These are phyloP conservation scores for Oldenlandia corymbosa DNA, from an alignment of 257 asterid species.

Conservation along the genomic window DNA sequence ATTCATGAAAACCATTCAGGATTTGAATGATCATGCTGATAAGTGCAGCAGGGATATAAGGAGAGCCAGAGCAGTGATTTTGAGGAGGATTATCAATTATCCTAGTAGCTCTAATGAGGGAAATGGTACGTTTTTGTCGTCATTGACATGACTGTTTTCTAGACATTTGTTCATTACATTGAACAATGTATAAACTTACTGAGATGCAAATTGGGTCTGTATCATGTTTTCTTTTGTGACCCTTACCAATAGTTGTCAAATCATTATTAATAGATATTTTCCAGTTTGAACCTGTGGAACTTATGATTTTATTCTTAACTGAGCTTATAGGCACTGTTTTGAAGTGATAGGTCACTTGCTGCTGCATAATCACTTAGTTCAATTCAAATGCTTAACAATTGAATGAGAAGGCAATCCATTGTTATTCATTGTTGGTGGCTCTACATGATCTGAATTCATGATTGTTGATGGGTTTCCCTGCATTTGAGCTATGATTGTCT, in stretches of 20 bases:
- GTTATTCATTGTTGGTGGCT: not conserved
- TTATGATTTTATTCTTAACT: not conserved
- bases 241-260: conserved; percentile 1
- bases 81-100: conserved; percentile 51
- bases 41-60: conserved; percentile 58
- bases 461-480: not conserved
- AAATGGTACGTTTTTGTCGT: conserved; percentile 50
- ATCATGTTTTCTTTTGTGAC: not conserved
- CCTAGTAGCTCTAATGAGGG: conserved; percentile 40
- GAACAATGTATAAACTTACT: not conserved
- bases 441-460: not conserved
- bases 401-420: not conserved
- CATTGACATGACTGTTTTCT: conserved; percentile 14
- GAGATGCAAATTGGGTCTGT: conserved; percentile 8
- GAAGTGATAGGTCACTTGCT: not conserved
- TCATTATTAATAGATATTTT: not conserved
- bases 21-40: conserved; percentile 44
- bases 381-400: no score
- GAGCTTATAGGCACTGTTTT: not conserved
- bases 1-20: conserved; percentile 52
- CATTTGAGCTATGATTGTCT: not conserved
- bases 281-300: not conserved
- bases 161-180: not conserved
- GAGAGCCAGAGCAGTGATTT: conserved; percentile 58
- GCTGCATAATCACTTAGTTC: no score